phyloP scores from a whole-genome alignment of 306 rosid genomes.

The Prunus kanzakura region DNA sequence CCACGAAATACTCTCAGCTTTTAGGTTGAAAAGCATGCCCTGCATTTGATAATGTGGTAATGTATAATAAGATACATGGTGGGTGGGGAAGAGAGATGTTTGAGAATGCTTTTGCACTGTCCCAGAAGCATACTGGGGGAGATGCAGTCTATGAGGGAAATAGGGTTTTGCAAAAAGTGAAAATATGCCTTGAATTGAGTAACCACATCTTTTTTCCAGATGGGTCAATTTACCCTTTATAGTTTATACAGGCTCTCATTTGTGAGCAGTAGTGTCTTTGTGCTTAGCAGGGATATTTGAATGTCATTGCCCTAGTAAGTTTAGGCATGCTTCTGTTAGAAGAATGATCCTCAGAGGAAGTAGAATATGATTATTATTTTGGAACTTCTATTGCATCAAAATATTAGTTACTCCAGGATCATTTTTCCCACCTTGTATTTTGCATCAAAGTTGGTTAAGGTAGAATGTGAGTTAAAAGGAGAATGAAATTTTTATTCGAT shows the following conservation, averaged over 20 bases:
- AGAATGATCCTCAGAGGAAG: background rate
- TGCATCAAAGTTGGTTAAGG: background rate
- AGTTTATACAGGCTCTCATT: too few relatives aligned
- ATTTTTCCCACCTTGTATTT: background rate
- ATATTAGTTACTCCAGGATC: background rate
- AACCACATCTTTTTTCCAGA: background rate
- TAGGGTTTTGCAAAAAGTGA: slow-evolving; percentile 5
- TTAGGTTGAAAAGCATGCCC: background rate
- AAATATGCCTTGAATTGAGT: slow-evolving; percentile 6
- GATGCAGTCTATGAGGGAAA: background rate
- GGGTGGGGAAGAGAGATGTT: slow-evolving; percentile 8
- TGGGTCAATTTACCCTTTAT: background rate
- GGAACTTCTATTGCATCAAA: background rate
- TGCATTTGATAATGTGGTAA: background rate
- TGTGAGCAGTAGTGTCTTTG: background rate
- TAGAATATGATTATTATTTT: background rate
- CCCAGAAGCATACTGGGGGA: background rate
- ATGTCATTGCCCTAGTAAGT: background rate
- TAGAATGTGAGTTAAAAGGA: slow-evolving; percentile 1
- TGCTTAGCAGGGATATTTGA: background rate
- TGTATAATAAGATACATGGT: background rate
- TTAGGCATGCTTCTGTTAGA: background rate
- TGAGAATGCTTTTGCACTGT: slow-evolving; percentile 8
- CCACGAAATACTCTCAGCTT: background rate
- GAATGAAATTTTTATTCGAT: background rate